Percentiles rank a stretch among this genome's conserved stretches.
phyloP scores from a whole-genome alignment of 441 rosid species.

The Metrosideros polymorpha region DNA sequence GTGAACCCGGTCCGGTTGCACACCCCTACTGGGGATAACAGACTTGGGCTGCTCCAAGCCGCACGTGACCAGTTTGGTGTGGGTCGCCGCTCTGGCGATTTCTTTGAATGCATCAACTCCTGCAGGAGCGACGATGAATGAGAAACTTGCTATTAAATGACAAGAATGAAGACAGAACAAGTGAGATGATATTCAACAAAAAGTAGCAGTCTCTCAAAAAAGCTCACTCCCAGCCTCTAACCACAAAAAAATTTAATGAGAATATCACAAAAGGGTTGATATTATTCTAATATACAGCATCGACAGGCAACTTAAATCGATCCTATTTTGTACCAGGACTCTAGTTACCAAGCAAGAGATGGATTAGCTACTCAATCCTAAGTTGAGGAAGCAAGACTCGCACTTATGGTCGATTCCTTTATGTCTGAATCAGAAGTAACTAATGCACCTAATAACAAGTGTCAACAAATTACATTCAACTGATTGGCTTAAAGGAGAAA shows the following conservation, averaged over 20 bases:
- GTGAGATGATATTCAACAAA: neutral
- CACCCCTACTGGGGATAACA: neutral
- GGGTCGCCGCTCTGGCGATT: constrained; percentile 41
- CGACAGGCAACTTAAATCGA: too few relatives aligned
- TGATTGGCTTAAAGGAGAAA: neutral
- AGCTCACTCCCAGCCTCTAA: too few relatives aligned
- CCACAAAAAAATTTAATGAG: too few relatives aligned
- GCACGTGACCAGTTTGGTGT: constrained; percentile 36
- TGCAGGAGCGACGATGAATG: constrained; percentile 3
- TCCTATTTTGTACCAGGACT: neutral
- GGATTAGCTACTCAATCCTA: neutral
- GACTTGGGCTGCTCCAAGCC: constrained; percentile 29
- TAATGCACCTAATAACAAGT: neutral
- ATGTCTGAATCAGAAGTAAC: neutral
- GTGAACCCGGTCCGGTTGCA: too few relatives aligned
- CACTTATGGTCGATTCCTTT: neutral
- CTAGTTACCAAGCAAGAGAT: neutral
- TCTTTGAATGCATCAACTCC: constrained; percentile 33
- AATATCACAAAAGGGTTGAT: too few relatives aligned
- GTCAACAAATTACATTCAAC: neutral
- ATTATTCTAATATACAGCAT: too few relatives aligned
- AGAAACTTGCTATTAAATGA: neutral
- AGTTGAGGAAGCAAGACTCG: neutral
- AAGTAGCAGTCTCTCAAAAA: neutral
- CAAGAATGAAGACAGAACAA: neutral